These are phyloP conservation scores for Magnusiomyces fungicola DNA, from an alignment of 1,139 yeast genomes.

Conservation along the genomic window DNA sequence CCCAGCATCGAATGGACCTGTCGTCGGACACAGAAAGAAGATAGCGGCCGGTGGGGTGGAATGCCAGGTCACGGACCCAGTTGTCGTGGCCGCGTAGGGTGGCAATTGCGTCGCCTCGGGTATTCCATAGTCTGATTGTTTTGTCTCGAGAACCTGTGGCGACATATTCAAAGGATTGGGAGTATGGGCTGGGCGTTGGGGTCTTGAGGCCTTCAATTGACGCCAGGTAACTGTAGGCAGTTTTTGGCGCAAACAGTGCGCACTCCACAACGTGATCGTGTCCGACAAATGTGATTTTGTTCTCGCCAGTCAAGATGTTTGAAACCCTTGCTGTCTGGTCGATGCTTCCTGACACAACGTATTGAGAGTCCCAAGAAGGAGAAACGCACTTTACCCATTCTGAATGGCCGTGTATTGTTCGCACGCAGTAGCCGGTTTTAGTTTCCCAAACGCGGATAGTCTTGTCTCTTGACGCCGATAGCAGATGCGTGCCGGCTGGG, in stretches of 20 bases:
- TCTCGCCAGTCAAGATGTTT: slow-evolving; percentile 58
- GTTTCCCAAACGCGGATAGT: slow-evolving; percentile 74
- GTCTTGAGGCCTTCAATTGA: slow-evolving; percentile 34
- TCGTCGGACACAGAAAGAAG: slow-evolving; percentile 77
- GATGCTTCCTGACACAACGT: slow-evolving; percentile 67
- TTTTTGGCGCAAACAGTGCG: slow-evolving; percentile 56
- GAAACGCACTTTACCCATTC: slow-evolving; percentile 82
- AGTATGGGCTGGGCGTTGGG: slow-evolving; percentile 22
- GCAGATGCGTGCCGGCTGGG: slow-evolving; percentile 40
- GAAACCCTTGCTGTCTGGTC: slow-evolving; percentile 69
- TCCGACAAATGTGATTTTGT: slow-evolving; percentile 60
- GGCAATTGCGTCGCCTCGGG: slow-evolving; percentile 55
- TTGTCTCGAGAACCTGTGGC: slow-evolving; percentile 82
- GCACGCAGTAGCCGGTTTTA: slow-evolving; percentile 56
- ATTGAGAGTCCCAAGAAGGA: slow-evolving; percentile 46
- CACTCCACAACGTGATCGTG: slow-evolving; percentile 83
- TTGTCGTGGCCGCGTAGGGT: slow-evolving; percentile 68
- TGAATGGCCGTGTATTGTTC: slow-evolving; percentile 67
- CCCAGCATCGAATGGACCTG: slow-evolving; percentile 73
- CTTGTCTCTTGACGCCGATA: slow-evolving; percentile 73
- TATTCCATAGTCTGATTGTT: slow-evolving; percentile 66
- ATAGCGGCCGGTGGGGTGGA: slow-evolving; percentile 72
- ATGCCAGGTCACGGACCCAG: slow-evolving; percentile 67
- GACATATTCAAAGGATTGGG: slow-evolving; percentile 35
- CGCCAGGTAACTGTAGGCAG: slow-evolving; percentile 46